These are phyloP conservation scores for Colletotrichum noveboracense DNA, from an alignment of 2,329 filamentous ascomycete genomes.

Conservation along the genomic window DNA sequence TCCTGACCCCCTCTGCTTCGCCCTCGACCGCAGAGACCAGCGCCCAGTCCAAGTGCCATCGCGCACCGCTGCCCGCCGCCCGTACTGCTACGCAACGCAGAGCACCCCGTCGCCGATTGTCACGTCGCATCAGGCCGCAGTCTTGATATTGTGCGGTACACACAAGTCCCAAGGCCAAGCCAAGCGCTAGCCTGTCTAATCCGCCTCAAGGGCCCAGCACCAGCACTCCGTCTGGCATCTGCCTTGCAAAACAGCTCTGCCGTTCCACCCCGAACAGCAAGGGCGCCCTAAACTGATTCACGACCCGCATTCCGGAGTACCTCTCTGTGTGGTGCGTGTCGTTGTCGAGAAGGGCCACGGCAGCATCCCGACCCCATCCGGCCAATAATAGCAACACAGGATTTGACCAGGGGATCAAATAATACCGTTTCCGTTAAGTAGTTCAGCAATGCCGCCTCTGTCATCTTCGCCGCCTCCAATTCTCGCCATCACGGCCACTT, in stretches of 20 bases:
- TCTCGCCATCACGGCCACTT: slow-evolving; percentile 16
- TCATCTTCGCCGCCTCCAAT: slow-evolving; percentile 10
- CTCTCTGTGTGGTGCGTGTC: not conserved
- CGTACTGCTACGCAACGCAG: not conserved
- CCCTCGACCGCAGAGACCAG: not conserved
- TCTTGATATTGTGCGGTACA: not conserved
- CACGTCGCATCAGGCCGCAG: not conserved
- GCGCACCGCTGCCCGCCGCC: not conserved
- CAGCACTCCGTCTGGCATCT: not conserved
- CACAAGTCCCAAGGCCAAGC: not conserved
- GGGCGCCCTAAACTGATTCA: not conserved
- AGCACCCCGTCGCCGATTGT: not conserved
- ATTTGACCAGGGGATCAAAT: not conserved
- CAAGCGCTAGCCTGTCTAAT: not conserved
- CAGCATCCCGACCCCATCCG: not conserved
- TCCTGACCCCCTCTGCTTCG: not conserved
- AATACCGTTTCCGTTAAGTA: not conserved
- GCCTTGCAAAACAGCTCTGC: not conserved
- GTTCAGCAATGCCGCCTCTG: not conserved
- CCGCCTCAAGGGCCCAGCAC: not conserved
- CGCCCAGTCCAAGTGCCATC: not conserved
- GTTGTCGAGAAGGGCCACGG: not conserved
- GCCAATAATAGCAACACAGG: not conserved
- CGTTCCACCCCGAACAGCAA: not conserved
- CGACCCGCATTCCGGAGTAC: not conserved